phyloP scores from a whole-genome alignment of 2,329 filamentous ascomycete genomes.

The Trichoderma sp. region DNA sequence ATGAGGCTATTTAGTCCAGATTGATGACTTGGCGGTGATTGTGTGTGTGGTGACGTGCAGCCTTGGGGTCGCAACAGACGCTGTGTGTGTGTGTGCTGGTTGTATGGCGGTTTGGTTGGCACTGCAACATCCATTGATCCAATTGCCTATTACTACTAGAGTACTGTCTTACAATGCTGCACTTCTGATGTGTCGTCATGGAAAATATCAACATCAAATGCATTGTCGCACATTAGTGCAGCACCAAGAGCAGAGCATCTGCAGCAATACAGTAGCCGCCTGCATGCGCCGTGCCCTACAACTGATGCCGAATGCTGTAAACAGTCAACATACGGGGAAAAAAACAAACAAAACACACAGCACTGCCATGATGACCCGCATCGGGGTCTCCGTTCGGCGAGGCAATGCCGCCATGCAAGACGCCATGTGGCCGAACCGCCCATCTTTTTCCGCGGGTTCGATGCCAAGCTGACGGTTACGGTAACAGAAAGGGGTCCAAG shows the following conservation, averaged over 20 bases:
- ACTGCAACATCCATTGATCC: not conserved
- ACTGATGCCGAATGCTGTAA: not conserved
- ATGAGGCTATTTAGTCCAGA: not conserved
- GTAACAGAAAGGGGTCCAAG: not conserved
- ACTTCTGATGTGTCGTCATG: not conserved
- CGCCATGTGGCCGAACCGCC: slow-evolving; percentile 6
- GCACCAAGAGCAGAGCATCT: not conserved
- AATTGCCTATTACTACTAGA: not conserved
- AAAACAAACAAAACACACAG: not conserved
- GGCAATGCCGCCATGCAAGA: slow-evolving; percentile 7
- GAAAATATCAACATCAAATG: not conserved
- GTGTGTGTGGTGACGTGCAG: not conserved
- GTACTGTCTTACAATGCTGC: no score
- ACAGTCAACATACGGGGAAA: not conserved
- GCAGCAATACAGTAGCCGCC: not conserved
- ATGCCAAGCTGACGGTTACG: not conserved
- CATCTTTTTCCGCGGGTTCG: slow-evolving; percentile 9
- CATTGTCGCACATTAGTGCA: not conserved
- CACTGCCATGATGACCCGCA: slow-evolving; percentile 21
- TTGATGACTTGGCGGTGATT: not conserved
- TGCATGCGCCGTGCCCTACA: not conserved
- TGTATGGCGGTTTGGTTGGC: not conserved
- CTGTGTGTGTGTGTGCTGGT: not conserved
- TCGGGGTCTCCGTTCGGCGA: slow-evolving; percentile 17
- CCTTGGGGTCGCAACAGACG: not conserved